phyloP scores from a whole-genome alignment of 2,329 filamentous ascomycete genomes.

The Didymosphaeria variabile region DNA sequence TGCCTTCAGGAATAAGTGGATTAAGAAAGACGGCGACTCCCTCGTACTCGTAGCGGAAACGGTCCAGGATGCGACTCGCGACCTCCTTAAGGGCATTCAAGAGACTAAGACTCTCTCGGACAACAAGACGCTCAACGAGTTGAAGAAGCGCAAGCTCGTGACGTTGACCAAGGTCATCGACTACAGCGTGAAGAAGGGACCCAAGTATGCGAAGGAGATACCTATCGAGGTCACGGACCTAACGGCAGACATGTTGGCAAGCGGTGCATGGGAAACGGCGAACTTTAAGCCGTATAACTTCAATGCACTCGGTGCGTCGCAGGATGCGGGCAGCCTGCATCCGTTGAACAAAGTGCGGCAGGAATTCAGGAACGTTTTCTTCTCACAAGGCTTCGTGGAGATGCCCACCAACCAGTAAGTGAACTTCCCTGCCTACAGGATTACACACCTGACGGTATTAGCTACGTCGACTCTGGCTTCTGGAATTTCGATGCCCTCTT shows the following conservation, averaged over 20 bases:
- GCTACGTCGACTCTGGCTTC: constrained; percentile 94
- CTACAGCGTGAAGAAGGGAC: constrained; percentile 84
- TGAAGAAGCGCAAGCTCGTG: constrained; percentile 92
- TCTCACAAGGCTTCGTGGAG: constrained; percentile 98
- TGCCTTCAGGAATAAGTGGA: constrained; percentile 81
- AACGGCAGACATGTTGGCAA: constrained; percentile 89
- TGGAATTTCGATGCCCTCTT: constrained; percentile 99
- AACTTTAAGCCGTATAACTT: constrained; percentile 88
- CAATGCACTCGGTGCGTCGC: constrained; percentile 74
- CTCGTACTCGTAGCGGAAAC: constrained; percentile 69
- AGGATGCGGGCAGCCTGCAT: constrained; percentile 59
- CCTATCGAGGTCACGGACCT: constrained; percentile 94
- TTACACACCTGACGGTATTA: constrained; percentile 33
- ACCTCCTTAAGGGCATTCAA: constrained; percentile 78
- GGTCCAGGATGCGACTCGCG: constrained; percentile 80
- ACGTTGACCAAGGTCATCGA: constrained; percentile 82
- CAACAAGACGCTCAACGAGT: constrained; percentile 77
- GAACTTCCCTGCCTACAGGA: not conserved
- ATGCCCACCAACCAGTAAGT: constrained; percentile 85
- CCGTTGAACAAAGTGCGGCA: constrained; percentile 89
- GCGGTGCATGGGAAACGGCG: constrained; percentile 89
- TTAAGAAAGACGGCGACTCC: constrained; percentile 68
- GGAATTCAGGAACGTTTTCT: constrained; percentile 98
- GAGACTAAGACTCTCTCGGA: constrained; percentile 75
- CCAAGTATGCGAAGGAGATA: constrained; percentile 88